phyloP scores from a whole-genome alignment of 306 rosid genomes.

The Pyrus bretschneideri region DNA sequence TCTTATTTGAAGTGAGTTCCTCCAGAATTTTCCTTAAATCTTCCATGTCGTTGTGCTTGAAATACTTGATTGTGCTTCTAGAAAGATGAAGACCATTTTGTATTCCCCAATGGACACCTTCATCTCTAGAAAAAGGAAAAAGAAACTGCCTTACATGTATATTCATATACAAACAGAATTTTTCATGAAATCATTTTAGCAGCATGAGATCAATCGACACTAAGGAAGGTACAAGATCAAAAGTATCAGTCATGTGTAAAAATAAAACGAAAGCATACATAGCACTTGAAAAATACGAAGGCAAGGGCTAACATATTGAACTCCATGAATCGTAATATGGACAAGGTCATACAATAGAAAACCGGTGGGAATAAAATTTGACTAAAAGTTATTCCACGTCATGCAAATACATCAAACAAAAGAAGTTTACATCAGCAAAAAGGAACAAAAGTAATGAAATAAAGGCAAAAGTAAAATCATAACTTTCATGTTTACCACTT shows the following conservation, averaged over 20 bases:
- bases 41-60: slow-evolving; percentile 86
- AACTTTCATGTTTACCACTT: not conserved
- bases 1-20: slow-evolving; percentile 42
- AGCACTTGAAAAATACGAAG: not conserved
- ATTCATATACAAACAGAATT: not conserved
- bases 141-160: not conserved
- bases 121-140: slow-evolving; percentile 56
- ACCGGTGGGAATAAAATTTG: not conserved
- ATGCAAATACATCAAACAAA: not conserved
- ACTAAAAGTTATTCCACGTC: not conserved
- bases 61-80: slow-evolving; percentile 82
- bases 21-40: slow-evolving; percentile 73
- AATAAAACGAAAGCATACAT: not conserved
- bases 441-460: slow-evolving; percentile 4
- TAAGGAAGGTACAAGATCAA: not conserved
- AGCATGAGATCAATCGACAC: not conserved
- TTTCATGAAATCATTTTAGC: not conserved
- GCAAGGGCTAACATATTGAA: not conserved
- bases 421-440: not conserved
- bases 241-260: not conserved
- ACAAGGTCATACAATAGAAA: not conserved
- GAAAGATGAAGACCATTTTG: slow-evolving; percentile 97
- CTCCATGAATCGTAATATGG: not conserved
- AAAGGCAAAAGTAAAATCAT: not conserved
- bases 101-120: slow-evolving; percentile 99